A percentile compares a stretch with the other conserved stretches of the same genome.
phyloP scores from a whole-genome alignment of 202 grass and related monocot species.

The Dendrocalamus latiflorus region DNA sequence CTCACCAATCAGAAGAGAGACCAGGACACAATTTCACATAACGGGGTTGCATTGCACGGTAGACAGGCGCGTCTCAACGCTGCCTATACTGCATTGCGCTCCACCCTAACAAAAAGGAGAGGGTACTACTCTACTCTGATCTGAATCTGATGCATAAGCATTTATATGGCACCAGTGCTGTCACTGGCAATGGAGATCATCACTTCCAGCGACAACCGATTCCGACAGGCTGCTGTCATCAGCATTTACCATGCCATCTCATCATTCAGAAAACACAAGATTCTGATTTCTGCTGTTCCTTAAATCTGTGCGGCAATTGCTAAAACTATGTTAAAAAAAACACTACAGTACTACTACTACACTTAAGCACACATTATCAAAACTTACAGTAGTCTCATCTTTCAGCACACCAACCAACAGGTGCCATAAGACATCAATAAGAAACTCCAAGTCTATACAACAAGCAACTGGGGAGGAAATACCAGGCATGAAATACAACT shows the following conservation, averaged over 20 bases:
- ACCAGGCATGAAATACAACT: background rate
- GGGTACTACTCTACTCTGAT: background rate
- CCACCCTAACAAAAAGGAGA: background rate
- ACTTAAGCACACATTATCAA: background rate
- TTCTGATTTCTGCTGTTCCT: background rate
- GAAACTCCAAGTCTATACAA: background rate
- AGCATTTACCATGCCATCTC: background rate
- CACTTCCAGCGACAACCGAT: background rate
- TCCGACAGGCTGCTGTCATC: background rate
- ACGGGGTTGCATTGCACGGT: background rate
- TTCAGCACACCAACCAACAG: background rate
- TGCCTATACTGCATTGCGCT: background rate
- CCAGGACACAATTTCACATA: background rate
- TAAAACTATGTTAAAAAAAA: background rate
- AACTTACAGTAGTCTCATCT: background rate
- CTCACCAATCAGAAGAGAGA: background rate
- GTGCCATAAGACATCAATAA: background rate
- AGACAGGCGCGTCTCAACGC: background rate
- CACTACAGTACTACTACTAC: background rate
- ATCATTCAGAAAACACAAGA: background rate
- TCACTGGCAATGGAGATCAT: background rate
- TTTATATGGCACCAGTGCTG: background rate
- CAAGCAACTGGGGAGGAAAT: background rate
- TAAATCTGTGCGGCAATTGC: background rate
- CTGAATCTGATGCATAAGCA: background rate